Base-by-base conservation (phyloP, 257 asterid species). In the Solanum corneliomulleri region DNA sequence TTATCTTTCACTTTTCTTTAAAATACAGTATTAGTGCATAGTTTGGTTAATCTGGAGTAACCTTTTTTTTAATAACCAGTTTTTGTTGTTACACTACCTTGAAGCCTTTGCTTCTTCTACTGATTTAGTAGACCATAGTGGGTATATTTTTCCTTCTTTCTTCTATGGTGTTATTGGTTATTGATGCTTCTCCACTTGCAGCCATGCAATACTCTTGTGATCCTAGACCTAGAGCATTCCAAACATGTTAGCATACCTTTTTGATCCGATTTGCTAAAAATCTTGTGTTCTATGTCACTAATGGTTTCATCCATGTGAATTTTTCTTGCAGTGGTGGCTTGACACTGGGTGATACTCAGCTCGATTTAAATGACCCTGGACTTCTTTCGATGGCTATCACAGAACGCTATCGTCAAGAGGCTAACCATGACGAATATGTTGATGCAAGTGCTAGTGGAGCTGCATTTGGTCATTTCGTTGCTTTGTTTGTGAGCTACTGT, bases 361-460 rank as follows among this genome's bases (percentile, higher is more conserved):
- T 89, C 60, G 87, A 89, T 87, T 82, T 92, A 84, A 88, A 84
- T 88, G 93, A 92, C 64, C 93, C 93, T 21, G 88, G 93, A 78
- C 64, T 92, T 58, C 37, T 92, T 52, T 92, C 91, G 5, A 88
- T 92, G 92, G 94, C 92, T 15, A 87, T 89, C 4, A 90, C 94
- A 11, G 91, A 92, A 83, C 89, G 86, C 47, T 93, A 80, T 68
- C 87, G 89, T 85, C 88, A 90, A 29, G 94, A 90, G 23, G 86
- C 92, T 27, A 91, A 92, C 29, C 88, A 88, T 89, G 93, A 89
- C 85, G 94, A 92, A 33, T 90, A 90, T 86, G 82, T 88, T 42
- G 92, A 88, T 85, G 83, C 89, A 85, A 91, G 39, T 89, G 89
- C 92, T 69, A 92, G 91, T 81, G 92, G 94, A 86, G 92, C 94